A percentile compares a stretch with the other conserved stretches of the same genome.
Conservation (phyloP, 164 flowering plant species). For the Brasenia schreberi region DNA sequence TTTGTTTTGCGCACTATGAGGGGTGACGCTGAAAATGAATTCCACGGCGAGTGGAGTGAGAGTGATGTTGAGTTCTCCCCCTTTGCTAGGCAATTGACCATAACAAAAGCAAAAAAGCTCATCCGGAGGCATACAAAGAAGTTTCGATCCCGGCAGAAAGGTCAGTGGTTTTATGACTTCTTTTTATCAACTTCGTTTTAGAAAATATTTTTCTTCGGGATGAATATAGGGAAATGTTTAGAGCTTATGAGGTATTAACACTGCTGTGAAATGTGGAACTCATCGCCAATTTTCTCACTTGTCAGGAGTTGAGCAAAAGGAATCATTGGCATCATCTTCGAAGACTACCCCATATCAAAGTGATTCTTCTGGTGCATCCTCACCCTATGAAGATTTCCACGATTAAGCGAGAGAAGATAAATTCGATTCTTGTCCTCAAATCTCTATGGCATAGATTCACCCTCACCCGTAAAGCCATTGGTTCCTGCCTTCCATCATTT, state of each 20-base stretch:
- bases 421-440: not conserved
- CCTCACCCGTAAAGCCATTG: not conserved
- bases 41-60: conserved; percentile 90
- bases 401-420: conserved; percentile 15
- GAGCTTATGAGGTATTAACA: too few species aligned
- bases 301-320: conserved; percentile 47
- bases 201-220: too few species aligned
- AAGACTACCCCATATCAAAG: conserved; percentile 50
- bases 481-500: not conserved
- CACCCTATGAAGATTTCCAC: conserved; percentile 69
- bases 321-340: conserved; percentile 53
- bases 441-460: conserved; percentile 1
- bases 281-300: too few species aligned
- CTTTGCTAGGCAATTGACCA: conserved; percentile 85
- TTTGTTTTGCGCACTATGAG: conserved; percentile 96
- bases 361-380: conserved; percentile 71
- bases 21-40: conserved; percentile 80
- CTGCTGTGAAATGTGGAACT: too few species aligned
- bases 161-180: conserved; percentile 14
- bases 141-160: conserved; percentile 78
- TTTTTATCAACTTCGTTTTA: too few species aligned
- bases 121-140: conserved; percentile 92
- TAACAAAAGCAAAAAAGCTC: conserved; percentile 80
- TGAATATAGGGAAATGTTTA: too few species aligned
- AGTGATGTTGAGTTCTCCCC: conserved; percentile 89